phyloP scores from a whole-genome alignment of 192 early-diverging fungal species.

The Diversispora epigaea region DNA sequence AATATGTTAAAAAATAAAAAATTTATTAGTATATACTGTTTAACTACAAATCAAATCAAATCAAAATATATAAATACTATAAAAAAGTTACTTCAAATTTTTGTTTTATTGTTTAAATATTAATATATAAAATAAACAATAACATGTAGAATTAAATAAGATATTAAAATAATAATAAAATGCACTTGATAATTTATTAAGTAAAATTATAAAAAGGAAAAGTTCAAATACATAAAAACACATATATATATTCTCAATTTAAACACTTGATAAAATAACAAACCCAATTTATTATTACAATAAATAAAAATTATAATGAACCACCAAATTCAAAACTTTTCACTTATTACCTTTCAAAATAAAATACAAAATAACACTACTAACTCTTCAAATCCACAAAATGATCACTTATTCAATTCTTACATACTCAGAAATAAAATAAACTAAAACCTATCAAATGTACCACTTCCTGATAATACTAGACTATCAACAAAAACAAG shows the following conservation, averaged over 20 bases:
- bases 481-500: background rate
- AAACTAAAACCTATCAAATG: background rate
- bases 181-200: too few relatives aligned
- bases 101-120: too few relatives aligned
- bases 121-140: too few relatives aligned
- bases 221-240: background rate
- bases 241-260: background rate
- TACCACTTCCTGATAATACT: background rate
- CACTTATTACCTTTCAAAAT: background rate
- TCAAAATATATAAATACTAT: too few relatives aligned
- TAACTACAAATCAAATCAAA: too few relatives aligned
- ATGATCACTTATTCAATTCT: background rate
- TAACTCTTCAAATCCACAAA: background rate
- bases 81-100: too few relatives aligned
- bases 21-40: too few relatives aligned
- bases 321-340: background rate
- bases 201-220: too few relatives aligned
- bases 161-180: too few relatives aligned
- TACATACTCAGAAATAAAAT: slow-evolving; percentile 3
- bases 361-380: background rate
- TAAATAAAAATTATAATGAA: background rate
- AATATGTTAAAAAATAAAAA: too few relatives aligned
- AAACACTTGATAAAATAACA: background rate
- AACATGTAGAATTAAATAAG: too few relatives aligned
- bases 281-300: background rate